These are phyloP conservation scores for Solanum hybrid DNA, from an alignment of 305 asterid species.

Conservation along the genomic window DNA sequence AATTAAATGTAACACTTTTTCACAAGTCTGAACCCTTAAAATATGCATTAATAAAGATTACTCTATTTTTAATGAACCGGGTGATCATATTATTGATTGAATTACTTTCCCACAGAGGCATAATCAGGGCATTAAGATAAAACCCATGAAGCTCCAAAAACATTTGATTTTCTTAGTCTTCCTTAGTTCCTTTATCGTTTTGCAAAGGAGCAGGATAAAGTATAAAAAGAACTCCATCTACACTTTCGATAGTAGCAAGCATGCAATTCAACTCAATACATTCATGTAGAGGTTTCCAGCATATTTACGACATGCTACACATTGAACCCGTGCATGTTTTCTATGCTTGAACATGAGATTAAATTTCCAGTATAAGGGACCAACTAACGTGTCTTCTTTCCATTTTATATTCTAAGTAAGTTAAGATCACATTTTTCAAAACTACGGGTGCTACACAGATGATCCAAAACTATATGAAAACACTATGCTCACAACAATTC, in stretches of 20 bases:
- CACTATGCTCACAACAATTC: not conserved
- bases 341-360: not conserved
- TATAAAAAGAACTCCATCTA: not conserved
- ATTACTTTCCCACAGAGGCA: not conserved
- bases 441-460: not conserved
- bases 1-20: not conserved
- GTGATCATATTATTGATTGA: not conserved
- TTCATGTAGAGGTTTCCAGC: not conserved
- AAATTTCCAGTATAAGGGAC: not conserved
- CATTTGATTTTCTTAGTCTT: not conserved
- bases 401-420: not conserved
- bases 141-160: not conserved
- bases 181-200: not conserved
- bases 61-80: not conserved
- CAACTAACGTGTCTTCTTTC: not conserved
- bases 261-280: not conserved
- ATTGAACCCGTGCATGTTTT: not conserved
- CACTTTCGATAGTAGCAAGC: not conserved
- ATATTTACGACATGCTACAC: not conserved
- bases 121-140: not conserved
- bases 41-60: not conserved
- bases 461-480: not conserved
- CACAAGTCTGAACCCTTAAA: not conserved
- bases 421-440: not conserved
- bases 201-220: not conserved